These are phyloP conservation scores for Neovahlkampfia damariscottae DNA, from an alignment of 78 protist species.

Conservation along the genomic window DNA sequence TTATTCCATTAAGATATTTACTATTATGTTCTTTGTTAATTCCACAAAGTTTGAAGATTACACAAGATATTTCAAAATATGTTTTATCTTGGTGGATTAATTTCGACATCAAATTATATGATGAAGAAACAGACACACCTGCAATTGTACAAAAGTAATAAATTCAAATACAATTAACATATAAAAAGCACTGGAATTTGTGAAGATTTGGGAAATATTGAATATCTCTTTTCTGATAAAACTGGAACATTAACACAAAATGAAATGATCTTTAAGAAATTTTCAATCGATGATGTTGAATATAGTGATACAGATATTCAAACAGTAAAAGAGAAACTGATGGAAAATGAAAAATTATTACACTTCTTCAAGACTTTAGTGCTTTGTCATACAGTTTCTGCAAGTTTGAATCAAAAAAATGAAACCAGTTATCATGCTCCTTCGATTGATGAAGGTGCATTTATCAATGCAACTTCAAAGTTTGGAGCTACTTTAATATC, in stretches of 20 bases:
- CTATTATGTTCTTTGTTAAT: background rate
- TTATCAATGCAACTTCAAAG: slow-evolving; percentile 20
- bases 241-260: slow-evolving; percentile 30
- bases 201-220: slow-evolving; percentile 74
- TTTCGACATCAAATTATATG: slow-evolving; percentile 25
- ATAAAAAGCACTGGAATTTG: slow-evolving; percentile 38
- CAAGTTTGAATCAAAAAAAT: background rate
- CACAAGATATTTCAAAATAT: slow-evolving; percentile 61
- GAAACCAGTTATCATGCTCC: background rate
- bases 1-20: background rate
- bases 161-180: too few species aligned
- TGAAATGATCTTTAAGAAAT: slow-evolving; percentile 11
- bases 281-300: background rate
- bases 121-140: slow-evolving; percentile 29
- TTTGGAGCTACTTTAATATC: slow-evolving; percentile 2
- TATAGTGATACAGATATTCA: slow-evolving; percentile 13
- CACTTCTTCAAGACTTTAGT: slow-evolving; percentile 26
- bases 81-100: slow-evolving; percentile 44
- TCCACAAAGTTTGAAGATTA: background rate
- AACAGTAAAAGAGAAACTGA: background rate
- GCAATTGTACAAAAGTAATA: too few species aligned
- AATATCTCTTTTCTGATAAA: slow-evolving; percentile 62
- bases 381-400: background rate
- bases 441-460: slow-evolving; percentile 42
- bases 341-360: background rate